Evolutionary conservation across 805 yeast species (phyloP), one percentile per base, ranked within the genome.

Genomic region (Metschnikowia gruessii): DNA sequence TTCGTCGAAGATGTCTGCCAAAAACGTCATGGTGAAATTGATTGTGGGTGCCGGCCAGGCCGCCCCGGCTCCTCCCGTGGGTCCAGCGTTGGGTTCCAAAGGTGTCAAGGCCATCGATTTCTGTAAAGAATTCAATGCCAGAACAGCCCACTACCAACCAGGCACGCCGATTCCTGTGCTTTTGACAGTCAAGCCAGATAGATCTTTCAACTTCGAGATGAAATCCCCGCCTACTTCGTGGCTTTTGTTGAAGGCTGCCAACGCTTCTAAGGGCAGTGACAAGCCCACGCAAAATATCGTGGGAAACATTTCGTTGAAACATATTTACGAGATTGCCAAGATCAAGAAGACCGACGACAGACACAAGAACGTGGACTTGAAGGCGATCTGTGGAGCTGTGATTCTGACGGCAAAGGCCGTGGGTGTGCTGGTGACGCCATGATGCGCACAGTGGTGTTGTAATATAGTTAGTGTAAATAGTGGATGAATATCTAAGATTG

Each of bases 61-160:
- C 0, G 94, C 97, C 1, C 98, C 99, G 35, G 85, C 97, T 2
- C 99, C 99, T 24, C 99, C 99, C 6, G 98, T 94, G 24, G 99
- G 99, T 55, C 99, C 99, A 38, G 99, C 98, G 0, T 75, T 94
- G 41, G 99, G 99, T 56, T 92, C 98, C 49, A 92, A 92, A 66
- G 99, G 99, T 75, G 95, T 94, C 39, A 94, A 94, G 65, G 98
- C 98, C 53, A 94, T 94, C 61, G 99, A 94, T 67, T 94, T 94
- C 61, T 92, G 98, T 72, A 94, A 94, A 68, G 98, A 94, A 64
- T 94, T 94, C 75, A 94, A 94, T 65, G 99, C 99, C 21, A 83
- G 96, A 66, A 90, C 98, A 11, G 95, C 96, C 7, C 82, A 83
- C 54, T 85, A 80, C 62, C 78, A 78, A 43, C 89, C 95, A 13